These are phyloP conservation scores for Candida oleophila DNA, from an alignment of 805 yeast genomes.

Conservation along the genomic window DNA sequence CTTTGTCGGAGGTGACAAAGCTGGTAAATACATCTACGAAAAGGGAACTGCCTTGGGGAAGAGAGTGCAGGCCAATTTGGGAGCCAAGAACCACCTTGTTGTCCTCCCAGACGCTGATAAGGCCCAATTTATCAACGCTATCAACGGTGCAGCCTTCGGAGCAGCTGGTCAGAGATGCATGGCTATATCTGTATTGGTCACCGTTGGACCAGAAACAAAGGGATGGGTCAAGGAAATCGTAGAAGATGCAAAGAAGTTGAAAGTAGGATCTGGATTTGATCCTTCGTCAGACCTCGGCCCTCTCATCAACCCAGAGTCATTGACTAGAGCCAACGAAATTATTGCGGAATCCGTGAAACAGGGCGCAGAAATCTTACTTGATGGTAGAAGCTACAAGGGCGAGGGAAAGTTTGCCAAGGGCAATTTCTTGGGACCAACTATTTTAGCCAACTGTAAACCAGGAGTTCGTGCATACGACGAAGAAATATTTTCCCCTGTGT, in stretches of 20 bases:
- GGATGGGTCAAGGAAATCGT: conserved; percentile 64
- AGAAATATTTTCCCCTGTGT: conserved; percentile 77
- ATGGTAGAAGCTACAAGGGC: conserved; percentile 52
- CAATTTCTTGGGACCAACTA: conserved; percentile 72
- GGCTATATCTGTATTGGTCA: conserved; percentile 72
- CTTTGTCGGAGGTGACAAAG: conserved; percentile 77
- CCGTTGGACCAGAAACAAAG: conserved; percentile 60
- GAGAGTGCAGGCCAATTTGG: conserved; percentile 75
- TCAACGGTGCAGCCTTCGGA: conserved; percentile 76
- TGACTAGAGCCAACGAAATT: conserved; percentile 53
- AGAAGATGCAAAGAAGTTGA: conserved; percentile 53
- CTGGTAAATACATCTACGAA: conserved; percentile 71
- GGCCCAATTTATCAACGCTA: conserved; percentile 58
- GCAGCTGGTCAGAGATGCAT: conserved; percentile 86
- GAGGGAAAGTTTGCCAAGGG: conserved; percentile 47
- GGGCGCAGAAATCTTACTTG: conserved; percentile 63
- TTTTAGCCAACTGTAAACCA: conserved; percentile 58
- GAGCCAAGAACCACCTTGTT: conserved; percentile 77
- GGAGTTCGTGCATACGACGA: conserved; percentile 73
- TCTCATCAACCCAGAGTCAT: conserved; percentile 60
- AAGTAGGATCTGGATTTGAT: conserved; percentile 67
- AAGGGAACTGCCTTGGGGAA: conserved; percentile 67
- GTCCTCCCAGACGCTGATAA: conserved; percentile 73
- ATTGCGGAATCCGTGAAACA: conserved; percentile 54
- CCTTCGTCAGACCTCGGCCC: conserved; percentile 68